A percentile compares a stretch with the other conserved stretches of the same genome.
Evolutionary conservation across 208 protist species (phyloP).

Genomic region (Trypanosoma congolense): DNA sequence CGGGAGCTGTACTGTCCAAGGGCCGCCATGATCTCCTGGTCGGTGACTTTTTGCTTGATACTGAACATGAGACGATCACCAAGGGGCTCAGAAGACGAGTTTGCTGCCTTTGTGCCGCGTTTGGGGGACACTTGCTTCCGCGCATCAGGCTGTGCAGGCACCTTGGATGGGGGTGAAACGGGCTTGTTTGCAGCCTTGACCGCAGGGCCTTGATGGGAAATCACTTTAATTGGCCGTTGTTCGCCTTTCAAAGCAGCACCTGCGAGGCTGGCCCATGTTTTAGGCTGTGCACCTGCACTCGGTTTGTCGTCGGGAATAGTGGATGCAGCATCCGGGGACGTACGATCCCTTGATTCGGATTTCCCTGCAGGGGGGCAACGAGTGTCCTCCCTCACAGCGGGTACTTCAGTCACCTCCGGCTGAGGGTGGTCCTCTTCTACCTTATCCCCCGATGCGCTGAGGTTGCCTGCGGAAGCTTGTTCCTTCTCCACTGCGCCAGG

Average conservation of each 20-base stretch:
- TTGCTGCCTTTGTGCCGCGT: constrained; percentile 23
- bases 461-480: constrained; percentile 27
- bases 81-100: constrained; percentile 26
- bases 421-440: constrained; percentile 20
- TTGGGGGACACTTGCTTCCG: constrained; percentile 25
- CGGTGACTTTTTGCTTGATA: constrained; percentile 55
- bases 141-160: constrained; percentile 12
- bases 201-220: constrained; percentile 28
- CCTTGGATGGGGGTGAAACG: constrained; percentile 26
- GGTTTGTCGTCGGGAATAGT: constrained; percentile 6
- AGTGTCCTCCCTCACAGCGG: background rate
- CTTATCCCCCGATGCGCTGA: constrained; percentile 24
- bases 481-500: constrained; percentile 42
- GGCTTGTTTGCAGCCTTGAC: constrained; percentile 10
- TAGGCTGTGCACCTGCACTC: constrained; percentile 29
- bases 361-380: background rate
- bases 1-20: constrained; percentile 44
- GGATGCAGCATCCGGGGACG: constrained; percentile 2
- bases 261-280: constrained; percentile 65
- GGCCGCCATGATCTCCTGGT: constrained; percentile 72
- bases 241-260: constrained; percentile 30
- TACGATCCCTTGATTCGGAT: background rate
- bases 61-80: constrained; percentile 87
- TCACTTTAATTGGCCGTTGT: constrained; percentile 29
- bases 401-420: background rate